phyloP scores from a whole-genome alignment of 2,329 filamentous ascomycete species.

The Alternaria gansuensis region DNA sequence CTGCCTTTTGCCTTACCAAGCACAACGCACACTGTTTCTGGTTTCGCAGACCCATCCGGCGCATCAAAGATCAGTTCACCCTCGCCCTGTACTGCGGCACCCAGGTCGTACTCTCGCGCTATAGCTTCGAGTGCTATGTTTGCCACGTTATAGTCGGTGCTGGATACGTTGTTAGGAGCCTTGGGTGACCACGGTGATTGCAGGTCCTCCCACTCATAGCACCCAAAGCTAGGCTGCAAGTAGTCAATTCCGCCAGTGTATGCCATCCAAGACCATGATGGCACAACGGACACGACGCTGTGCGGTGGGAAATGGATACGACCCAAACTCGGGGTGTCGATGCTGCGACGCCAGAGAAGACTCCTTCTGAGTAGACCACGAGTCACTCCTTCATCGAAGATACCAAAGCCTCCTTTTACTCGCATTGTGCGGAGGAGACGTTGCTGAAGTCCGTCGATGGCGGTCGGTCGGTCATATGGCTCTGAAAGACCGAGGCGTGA shows the following conservation, averaged over 20 bases:
- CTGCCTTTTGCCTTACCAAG: slow-evolving; percentile 10
- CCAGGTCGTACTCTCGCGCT: slow-evolving; percentile 5
- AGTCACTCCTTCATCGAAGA: slow-evolving; percentile 36
- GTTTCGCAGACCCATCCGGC: slow-evolving; percentile 3
- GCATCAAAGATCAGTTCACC: slow-evolving; percentile 4
- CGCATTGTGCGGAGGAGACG: slow-evolving; percentile 37
- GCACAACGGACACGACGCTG: neutral
- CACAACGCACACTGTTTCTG: slow-evolving; percentile 2
- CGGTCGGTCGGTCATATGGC: slow-evolving; percentile 40
- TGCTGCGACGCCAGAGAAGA: slow-evolving; percentile 18
- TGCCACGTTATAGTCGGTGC: neutral
- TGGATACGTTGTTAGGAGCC: neutral
- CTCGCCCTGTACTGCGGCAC: neutral
- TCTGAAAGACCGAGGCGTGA: slow-evolving; percentile 38
- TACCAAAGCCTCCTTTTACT: slow-evolving; percentile 40
- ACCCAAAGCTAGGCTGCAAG: slow-evolving; percentile 13
- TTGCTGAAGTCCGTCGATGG: slow-evolving; percentile 46
- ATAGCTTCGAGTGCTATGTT: slow-evolving; percentile 5
- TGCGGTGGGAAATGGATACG: slow-evolving; percentile 14
- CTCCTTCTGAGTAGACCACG: slow-evolving; percentile 22
- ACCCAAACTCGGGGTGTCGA: neutral
- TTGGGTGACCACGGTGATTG: slow-evolving; percentile 1
- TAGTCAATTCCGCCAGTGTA: slow-evolving; percentile 31
- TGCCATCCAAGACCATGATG: slow-evolving; percentile 32
- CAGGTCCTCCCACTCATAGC: slow-evolving; percentile 26